Base-by-base conservation (phyloP, 805 yeast genomes). In the Metschnikowia borealis region DNA sequence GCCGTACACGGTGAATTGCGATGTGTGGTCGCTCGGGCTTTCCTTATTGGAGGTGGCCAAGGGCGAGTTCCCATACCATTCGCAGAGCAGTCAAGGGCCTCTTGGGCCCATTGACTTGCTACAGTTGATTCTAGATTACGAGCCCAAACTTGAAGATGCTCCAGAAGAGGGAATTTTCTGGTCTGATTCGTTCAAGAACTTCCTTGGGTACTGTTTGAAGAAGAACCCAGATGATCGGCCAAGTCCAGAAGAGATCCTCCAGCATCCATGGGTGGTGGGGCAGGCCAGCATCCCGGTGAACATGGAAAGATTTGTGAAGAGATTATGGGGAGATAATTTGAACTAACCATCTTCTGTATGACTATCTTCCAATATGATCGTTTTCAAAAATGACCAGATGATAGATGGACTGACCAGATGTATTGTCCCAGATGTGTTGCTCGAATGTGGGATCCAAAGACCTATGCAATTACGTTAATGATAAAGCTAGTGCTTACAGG, bases 1-100 rank as follows among this genome's bases (percentile, higher is more conserved):
- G 62, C 94, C 97, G 1, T 94, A 94, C 63, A 86, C 96, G 10
- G 97, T 92, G 3, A 88, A 96, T 3, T 85, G 95, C 60, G 99
- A 94, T 65, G 92, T 94, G 14, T 94, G 99, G 99, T 90, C 97
- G 1, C 70, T 94, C 32, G 99, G 99, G 0, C 74, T 94, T 39
- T 91, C 98, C 1, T 70, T 94, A 43, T 71, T 94, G 62, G 99
- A 94, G 64, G 97, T 92, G 26, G 97, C 98, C 3, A 83, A 82
- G 62, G 96, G 96, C n/a, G 74, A 79, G 56, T 92, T 92, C 65
- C 99, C 99, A 6, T 86, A 87, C 64, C 56, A 54, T 21, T 38
- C 51, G 32, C 59, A 51, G 32, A 79, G 79, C 23, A 51, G 63
- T 41, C 66, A 68, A 31, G 46, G 39, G 34, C 56, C 63, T 56